phyloP scores from a whole-genome alignment of 805 yeast species.

The Kodamaea leandrae region DNA sequence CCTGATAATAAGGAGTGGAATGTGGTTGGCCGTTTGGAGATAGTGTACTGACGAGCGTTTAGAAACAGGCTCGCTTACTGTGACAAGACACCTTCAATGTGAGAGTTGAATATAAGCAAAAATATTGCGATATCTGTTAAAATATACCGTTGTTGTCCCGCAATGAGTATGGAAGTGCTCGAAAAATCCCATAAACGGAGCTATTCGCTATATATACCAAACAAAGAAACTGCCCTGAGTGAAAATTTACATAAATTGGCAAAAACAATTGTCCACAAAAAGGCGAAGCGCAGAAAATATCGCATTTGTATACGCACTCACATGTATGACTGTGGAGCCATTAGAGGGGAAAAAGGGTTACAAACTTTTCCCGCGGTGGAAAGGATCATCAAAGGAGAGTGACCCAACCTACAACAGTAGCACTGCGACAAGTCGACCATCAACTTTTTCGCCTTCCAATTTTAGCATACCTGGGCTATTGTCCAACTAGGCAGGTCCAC shows the following conservation, averaged over 20 bases:
- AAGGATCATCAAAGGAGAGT: too few relatives aligned
- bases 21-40: background rate
- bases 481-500: background rate
- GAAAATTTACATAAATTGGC: conserved; percentile 2
- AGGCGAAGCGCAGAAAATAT: background rate
- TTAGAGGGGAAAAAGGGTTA: background rate
- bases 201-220: conserved; percentile 1
- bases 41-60: background rate
- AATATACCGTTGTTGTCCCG: conserved; percentile 2
- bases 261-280: background rate
- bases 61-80: background rate
- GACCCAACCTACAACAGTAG: background rate
- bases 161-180: background rate
- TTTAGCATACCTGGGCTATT: background rate
- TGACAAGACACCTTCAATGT: too few relatives aligned
- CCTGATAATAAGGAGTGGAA: background rate
- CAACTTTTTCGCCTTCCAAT: background rate
- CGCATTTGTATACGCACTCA: background rate
- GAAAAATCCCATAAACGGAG: conserved; percentile 1
- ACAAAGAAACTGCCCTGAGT: conserved; percentile 1
- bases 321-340: background rate
- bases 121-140: conserved; percentile 1
- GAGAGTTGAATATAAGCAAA: too few relatives aligned
- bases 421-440: background rate
- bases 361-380: too few relatives aligned